Evolutionary conservation across 1,139 yeast species (phyloP), one percentile per base, ranked within the genome.

Genomic region (Cylindricascospora bacillispora): DNA sequence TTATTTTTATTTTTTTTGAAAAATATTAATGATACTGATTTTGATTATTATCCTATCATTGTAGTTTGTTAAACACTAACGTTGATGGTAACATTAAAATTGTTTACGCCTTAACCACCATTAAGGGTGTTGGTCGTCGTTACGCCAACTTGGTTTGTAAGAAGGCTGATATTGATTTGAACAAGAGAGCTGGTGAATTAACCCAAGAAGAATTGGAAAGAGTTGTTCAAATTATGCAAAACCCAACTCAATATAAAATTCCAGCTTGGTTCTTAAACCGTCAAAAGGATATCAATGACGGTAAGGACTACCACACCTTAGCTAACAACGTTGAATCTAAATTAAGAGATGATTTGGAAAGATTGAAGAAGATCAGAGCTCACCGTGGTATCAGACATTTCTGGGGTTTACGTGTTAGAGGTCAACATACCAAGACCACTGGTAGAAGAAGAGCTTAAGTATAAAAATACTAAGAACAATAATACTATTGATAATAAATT

Each of bases 311-410:
- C 76, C 99, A 89, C 75, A 82, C 82, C 62, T 80, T 89, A 60
- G 97, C 97, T 59, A 89, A 89, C 89, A 82, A 82, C 75, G 73
- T 92, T 67, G 98, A 92, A 73, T 82, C 95, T 61, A 89, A 89
- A 74, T 82, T 89, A 70, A 92, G 99, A 81, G 99, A 89, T 65
- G 98, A 89, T 63, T 76, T 89, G 67, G 98, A 89, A 75, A 89
- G 97, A 77, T 78, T 89, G 69, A 92, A 92, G 93, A 89, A 92
- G 74, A 89, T 92, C 79, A 89, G 97, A 79, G 74, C 97, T 61
- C 98, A 89, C 92, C 81, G 97, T 73, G 99, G 99, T 86, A 81
- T 89, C 67, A 83, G 99, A 79, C 99, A 89, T 78, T 86, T 79
- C 92, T 92, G 97, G 97, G 97, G 97, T 61, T 70, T 80, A 61